Percentiles rank a stretch among this genome's conserved stretches.
These are phyloP conservation scores for Hibiscus syriacus DNA, from an alignment of 345 rosid genomes.

Conservation along the genomic window DNA sequence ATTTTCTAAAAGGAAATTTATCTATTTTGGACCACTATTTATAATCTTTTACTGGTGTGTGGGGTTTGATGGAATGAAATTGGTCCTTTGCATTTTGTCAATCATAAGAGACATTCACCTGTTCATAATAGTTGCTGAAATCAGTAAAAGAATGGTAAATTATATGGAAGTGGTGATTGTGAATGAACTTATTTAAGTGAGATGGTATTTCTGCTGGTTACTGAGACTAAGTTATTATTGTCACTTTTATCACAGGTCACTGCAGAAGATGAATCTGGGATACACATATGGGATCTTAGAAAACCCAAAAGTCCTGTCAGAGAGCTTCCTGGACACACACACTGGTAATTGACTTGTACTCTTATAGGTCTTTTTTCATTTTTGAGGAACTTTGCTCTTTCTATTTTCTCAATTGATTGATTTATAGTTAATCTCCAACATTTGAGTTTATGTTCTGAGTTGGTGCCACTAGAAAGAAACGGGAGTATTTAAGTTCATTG, in stretches of 20 bases:
- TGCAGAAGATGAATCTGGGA: conserved; percentile 74
- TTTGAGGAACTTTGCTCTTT: conserved; percentile 8
- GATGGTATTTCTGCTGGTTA: not conserved
- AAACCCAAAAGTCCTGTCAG: conserved; percentile 53
- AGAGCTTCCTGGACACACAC: conserved; percentile 81
- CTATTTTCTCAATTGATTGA: not conserved
- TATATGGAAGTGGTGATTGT: not conserved
- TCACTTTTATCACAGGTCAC: conserved; percentile 40
- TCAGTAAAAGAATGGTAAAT: not conserved
- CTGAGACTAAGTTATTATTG: not conserved
- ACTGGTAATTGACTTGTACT: conserved; percentile 43
- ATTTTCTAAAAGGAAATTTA: not conserved
- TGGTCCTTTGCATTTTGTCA: not conserved
- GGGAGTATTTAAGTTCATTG: conserved; percentile 3
- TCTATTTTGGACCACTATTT: not conserved
- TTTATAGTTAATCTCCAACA: not conserved
- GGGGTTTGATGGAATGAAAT: not conserved
- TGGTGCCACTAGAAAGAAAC: not conserved
- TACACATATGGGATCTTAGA: conserved; percentile 72
- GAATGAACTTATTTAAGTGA: not conserved
- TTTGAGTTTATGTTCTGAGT: not conserved
- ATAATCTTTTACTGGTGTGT: not conserved
- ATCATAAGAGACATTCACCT: not conserved
- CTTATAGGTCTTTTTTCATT: conserved; percentile 4
- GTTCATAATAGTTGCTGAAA: not conserved